Base-by-base conservation (phyloP, 805 yeast genomes). In the Yamadazyma kitorensis region DNA sequence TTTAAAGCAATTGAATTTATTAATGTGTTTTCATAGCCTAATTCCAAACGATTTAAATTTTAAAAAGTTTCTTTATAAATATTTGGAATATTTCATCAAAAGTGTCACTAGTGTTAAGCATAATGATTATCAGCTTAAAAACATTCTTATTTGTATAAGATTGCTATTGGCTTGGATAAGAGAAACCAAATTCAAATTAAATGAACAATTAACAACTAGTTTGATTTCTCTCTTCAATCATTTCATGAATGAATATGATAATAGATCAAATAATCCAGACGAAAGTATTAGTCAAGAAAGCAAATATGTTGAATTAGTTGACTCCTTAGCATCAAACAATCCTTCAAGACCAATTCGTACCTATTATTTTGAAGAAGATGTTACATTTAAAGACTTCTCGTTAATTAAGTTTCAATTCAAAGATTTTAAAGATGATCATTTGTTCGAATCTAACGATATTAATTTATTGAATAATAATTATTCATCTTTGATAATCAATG, bases 321-420 rank as follows among this genome's bases (percentile, higher is more conserved):
- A 40, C 9, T 30, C 44, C 2, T 18, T 40, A 35, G 47, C 31
- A 28, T 36, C 29, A 5, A 36, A 28, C 37, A 31, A 66, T 4
- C 16, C 14, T 24, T 37, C 33, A 41, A 61, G 65, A 32, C 82
- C 83, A 11, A 43, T 51, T 6, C 67, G 91, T 53, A 47, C 53
- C 2, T 72, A 77, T 36, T 73, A 72, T 34, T 82, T 81, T 49
- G 57, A 64, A 28, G 91, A 84, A 48, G 93, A 83, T 57, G 76
- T 81, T 10, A 56, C 66, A 15, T 60, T 78, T 43, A 76, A 74
- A 39, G 88, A 80, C 41, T 81, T 78, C 47, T 59, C 65, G 18
- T 72, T 82, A 4, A 61, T 83, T 12, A 71, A 70, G 16, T 69
- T 62, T 42, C 70, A 68, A 33, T 64, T 82, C 36, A 69, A 68